A percentile compares a stretch with the other conserved stretches of the same genome.
phyloP scores from a whole-genome alignment of 192 early-diverging fungal species.

The Entomortierella beljakovae region DNA sequence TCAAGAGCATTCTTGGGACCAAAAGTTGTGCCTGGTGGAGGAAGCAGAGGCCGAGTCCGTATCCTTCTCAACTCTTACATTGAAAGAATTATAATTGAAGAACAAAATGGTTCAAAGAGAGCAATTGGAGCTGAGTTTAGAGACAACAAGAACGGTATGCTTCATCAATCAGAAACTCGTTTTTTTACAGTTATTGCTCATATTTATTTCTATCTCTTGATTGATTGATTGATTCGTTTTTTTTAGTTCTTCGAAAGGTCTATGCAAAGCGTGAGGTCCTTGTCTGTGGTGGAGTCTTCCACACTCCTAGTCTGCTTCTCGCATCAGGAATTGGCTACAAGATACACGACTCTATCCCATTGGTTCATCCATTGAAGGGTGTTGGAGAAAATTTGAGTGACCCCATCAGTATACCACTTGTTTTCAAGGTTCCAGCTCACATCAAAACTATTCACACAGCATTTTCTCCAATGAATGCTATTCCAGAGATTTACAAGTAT shows the following conservation, averaged over 20 bases:
- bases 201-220: background rate
- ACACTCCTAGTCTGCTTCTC: constrained; percentile 45
- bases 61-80: constrained; percentile 10
- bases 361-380: constrained; percentile 36
- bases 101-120: constrained; percentile 1
- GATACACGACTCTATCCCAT: constrained; percentile 19
- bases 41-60: constrained; percentile 12
- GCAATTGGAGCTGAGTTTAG: constrained; percentile 25
- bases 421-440: background rate
- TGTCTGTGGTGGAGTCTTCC: constrained; percentile 50
- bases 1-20: constrained; percentile 23
- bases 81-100: constrained; percentile 4
- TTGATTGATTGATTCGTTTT: background rate
- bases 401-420: constrained; percentile 29
- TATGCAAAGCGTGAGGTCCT: constrained; percentile 44
- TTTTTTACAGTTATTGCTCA: background rate
- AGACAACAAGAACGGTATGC: constrained; percentile 14
- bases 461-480: background rate
- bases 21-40: constrained; percentile 27
- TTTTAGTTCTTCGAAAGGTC: constrained; percentile 10
- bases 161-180: background rate
- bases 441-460: background rate
- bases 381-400: constrained; percentile 55
- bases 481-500: background rate
- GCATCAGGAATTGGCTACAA: constrained; percentile 51